Evolutionary conservation across 169 alveolate genomes (phyloP).

Genomic region (Babesia bovis): DNA sequence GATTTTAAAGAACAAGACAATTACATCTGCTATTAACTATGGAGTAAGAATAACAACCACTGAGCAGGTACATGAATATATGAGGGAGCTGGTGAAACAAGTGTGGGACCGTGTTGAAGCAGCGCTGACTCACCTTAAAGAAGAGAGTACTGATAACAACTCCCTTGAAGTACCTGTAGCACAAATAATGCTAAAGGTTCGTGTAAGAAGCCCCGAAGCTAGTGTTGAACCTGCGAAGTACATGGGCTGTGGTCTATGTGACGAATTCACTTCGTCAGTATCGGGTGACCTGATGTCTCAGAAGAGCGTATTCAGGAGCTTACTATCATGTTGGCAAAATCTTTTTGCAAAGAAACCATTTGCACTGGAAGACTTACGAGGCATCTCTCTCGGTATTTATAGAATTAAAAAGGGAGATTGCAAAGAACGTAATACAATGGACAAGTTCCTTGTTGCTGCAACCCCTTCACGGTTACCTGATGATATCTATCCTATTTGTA

Average conservation of each 20-base stretch:
- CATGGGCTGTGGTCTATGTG: slow-evolving; percentile 43
- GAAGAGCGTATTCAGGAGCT: slow-evolving; percentile 19
- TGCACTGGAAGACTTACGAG: slow-evolving; percentile 22
- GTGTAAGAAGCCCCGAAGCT: slow-evolving; percentile 36
- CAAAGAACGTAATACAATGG: slow-evolving; percentile 8
- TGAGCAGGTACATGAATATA: slow-evolving; percentile 35
- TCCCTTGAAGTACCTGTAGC: slow-evolving; percentile 1
- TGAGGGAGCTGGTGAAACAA: slow-evolving; percentile 21
- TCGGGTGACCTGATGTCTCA: slow-evolving; percentile 24
- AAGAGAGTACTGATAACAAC: background rate
- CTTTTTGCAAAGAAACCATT: background rate
- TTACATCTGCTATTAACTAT: slow-evolving; percentile 27
- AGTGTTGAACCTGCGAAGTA: slow-evolving; percentile 36
- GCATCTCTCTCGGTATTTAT: slow-evolving; percentile 7
- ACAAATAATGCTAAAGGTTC: slow-evolving; percentile 11
- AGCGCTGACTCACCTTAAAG: slow-evolving; percentile 1
- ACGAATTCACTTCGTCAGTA: slow-evolving; percentile 31
- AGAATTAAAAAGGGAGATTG: slow-evolving; percentile 1
- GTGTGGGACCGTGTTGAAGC: slow-evolving; percentile 30
- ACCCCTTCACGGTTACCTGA: background rate
- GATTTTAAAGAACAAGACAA: slow-evolving; percentile 34
- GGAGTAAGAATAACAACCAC: slow-evolving; percentile 7
- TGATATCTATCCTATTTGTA: background rate
- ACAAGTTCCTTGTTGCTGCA: slow-evolving; percentile 12
- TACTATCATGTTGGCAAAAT: slow-evolving; percentile 16